Evolutionary conservation across 1,284 basidiomycete species (phyloP).

Genomic region (Sphagnurus paluster): DNA sequence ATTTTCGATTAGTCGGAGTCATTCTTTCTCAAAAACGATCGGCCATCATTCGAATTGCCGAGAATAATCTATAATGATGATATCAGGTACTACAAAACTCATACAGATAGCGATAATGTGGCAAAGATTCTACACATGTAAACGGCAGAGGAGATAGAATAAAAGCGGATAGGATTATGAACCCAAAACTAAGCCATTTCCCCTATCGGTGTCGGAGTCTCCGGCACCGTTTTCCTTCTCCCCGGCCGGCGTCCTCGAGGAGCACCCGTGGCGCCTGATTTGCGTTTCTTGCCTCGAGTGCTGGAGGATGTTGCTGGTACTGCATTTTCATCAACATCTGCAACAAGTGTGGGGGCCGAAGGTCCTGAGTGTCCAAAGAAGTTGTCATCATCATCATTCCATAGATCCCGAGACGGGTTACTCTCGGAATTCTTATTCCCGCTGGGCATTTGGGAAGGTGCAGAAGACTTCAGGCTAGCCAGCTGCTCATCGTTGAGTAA

Average conservation of each 20-base stretch:
- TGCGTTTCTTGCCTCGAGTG: conserved; percentile 46
- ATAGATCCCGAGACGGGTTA: conserved; percentile 62
- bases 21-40: conserved; percentile 14
- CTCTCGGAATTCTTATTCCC: conserved; percentile 37
- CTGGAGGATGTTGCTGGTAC: conserved; percentile 26
- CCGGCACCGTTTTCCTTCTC: conserved; percentile 30
- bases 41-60: conserved; percentile 7
- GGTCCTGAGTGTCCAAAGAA: conserved; percentile 65
- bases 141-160: conserved; percentile 2
- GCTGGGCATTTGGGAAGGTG: conserved; percentile 36
- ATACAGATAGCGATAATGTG: conserved; percentile 1
- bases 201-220: conserved; percentile 10
- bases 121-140: background rate
- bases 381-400: conserved; percentile 83
- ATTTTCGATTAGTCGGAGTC: conserved; percentile 7
- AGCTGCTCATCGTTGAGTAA: conserved; percentile 94
- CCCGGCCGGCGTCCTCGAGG: conserved; percentile 44
- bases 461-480: conserved; percentile 55
- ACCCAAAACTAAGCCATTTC: conserved; percentile 6
- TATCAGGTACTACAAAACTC: background rate
- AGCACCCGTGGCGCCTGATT: conserved; percentile 34
- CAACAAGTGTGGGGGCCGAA: conserved; percentile 22
- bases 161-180: conserved; percentile 2
- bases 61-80: background rate
- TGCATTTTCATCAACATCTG: conserved; percentile 38